These are phyloP conservation scores for Neurospora tetraspora DNA, from an alignment of 495 filamentous ascomycete species.

Conservation along the genomic window DNA sequence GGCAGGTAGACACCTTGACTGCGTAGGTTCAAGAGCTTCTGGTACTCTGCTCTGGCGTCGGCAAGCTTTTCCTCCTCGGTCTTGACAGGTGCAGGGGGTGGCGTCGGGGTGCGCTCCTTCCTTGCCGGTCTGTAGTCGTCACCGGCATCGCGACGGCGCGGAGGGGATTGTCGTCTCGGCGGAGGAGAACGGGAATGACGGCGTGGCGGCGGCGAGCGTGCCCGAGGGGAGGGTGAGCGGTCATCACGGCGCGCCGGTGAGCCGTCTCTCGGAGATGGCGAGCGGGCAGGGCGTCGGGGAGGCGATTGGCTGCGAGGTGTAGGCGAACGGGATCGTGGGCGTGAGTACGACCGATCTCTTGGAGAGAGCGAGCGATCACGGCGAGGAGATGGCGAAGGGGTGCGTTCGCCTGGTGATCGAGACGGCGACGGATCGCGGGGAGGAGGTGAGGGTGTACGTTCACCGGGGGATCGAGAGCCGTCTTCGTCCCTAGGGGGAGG, in stretches of 20 bases:
- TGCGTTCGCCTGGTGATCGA: neutral
- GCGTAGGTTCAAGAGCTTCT: constrained; percentile 79
- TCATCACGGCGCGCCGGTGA: constrained; percentile 1
- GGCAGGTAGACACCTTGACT: constrained; percentile 95
- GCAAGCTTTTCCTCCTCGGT: constrained; percentile 75
- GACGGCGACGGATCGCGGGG: neutral
- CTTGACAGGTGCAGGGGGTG: constrained; percentile 42
- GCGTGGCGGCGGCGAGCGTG: neutral
- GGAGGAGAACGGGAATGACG: constrained; percentile 17
- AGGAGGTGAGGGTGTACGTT: neutral
- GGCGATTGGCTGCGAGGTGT: constrained; percentile 3
- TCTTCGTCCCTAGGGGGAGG: neutral
- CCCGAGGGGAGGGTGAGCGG: constrained; percentile 2
- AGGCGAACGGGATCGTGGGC: constrained; percentile 1
- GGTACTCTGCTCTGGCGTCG: constrained; percentile 79
- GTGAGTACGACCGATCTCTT: neutral
- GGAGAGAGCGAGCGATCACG: constrained; percentile 6
- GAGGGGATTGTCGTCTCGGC: constrained; percentile 13
- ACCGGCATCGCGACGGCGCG: constrained; percentile 27
- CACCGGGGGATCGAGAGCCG: neutral
- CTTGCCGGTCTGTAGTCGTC: constrained; percentile 32
- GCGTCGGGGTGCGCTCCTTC: constrained; percentile 29
- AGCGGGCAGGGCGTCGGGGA: constrained; percentile 1
- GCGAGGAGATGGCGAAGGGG: neutral
- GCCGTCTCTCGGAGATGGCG: neutral